Evolutionary conservation across 1,139 yeast genomes (phyloP).

Genomic region (Ogataea hybrid): DNA sequence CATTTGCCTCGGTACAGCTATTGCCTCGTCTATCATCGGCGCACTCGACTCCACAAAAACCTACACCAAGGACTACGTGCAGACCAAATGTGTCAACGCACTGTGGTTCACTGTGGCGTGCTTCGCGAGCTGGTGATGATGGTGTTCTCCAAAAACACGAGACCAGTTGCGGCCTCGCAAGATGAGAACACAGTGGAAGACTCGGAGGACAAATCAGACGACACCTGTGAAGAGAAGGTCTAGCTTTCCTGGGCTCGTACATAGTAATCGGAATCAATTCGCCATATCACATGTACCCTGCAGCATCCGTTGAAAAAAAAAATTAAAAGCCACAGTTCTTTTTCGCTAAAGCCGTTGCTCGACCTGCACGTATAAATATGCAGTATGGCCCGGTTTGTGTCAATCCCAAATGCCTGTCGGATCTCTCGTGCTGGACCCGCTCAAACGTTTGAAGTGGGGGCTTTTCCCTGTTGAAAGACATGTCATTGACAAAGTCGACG

Average conservation of each 20-base stretch:
- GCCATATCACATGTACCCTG: neutral
- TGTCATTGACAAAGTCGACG: too few relatives aligned
- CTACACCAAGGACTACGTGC: neutral
- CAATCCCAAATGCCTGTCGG: neutral
- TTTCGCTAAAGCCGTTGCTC: neutral
- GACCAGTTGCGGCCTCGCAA: neutral
- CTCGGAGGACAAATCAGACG: neutral
- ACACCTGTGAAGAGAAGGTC: neutral
- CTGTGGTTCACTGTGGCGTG: constrained; percentile 7
- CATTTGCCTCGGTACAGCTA: constrained; percentile 27
- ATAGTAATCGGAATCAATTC: neutral
- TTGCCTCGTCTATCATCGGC: constrained; percentile 8
- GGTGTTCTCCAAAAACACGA: neutral
- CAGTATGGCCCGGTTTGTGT: neutral
- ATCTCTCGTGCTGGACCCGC: neutral
- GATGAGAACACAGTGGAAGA: neutral
- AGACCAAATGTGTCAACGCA: too few relatives aligned
- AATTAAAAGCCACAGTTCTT: neutral
- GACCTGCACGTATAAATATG: neutral
- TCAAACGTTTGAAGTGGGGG: too few relatives aligned
- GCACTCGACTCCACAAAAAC: constrained; percentile 2
- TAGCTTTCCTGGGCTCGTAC: neutral
- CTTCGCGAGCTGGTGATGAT: constrained; percentile 3
- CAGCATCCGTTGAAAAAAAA: neutral
- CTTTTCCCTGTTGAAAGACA: too few relatives aligned